Base-by-base conservation (phyloP, 129 eudicot species). In the Solidago caesia region DNA sequence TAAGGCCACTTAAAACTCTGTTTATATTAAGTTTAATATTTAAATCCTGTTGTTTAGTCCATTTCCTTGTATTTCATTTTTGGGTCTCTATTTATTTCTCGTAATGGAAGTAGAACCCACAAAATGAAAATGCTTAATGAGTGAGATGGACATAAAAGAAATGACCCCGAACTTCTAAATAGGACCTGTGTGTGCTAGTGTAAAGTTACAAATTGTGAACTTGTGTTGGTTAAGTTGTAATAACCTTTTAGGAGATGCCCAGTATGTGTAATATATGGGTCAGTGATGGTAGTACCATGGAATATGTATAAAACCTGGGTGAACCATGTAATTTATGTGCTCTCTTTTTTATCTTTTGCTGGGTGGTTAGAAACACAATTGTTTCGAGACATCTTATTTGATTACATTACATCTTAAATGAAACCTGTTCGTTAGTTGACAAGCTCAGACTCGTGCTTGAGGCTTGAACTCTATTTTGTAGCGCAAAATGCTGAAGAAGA, bases 171-270 rank as follows among this genome's bases (percentile, higher is more conserved):
- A 61, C n/a, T 42, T 49, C 27, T 21, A 70, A 78, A 6, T 63
- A 71, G 72, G 67, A 51, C 16, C 3, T 75, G 16, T 49, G 77
- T 73, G 66, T 72, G 67, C 4, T 10, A 52, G 56, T 69, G 68
- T 60, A 15, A 67, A 67, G 69, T 68, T 58, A 52, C 26, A 77
- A 60, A 61, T 16, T 70, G 51, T 41, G 42, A 63, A 41, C 64
- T 33, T 71, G 55, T 53, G 77, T 56, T 79, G 68, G 65, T 75
- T 72, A 21, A 44, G 75, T 56, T 68, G 72, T 79, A 21, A 71
- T 79, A 21, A 63, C 53, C 59, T 79, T 72, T 5, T 64, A 73
- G 47, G 67, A 45, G 55, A 42, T 55, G 51, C n/a, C n/a, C n/a
- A 5, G 5, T 33, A 4, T 48, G 7, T 46, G 55, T 16, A 72